Base-by-base conservation (phyloP, 805 yeast genomes). In the Nakazawaea ishiwadae region DNA sequence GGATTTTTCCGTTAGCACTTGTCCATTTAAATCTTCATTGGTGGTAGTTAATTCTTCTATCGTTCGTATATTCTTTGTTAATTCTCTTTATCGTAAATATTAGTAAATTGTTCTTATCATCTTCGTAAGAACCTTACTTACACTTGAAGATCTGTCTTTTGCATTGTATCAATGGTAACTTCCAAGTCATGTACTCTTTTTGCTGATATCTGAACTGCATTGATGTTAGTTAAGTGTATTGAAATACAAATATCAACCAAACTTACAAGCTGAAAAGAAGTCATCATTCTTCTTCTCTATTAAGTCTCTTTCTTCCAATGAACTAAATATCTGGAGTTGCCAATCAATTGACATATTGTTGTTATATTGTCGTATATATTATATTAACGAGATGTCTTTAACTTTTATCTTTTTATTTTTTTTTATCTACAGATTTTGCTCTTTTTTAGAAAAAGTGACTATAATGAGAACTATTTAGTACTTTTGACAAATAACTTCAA, bases 401-500 rank as follows among this genome's bases (percentile, higher is more conserved):
- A 17, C 4, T 6, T 16, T 27, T 23, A 7, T 34, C 9, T 35
- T 35, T 23, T 17, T 29, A 19, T 28, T 28, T 27, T 17, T 14
- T 26, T 27, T 18, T 17, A 11, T 15, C 14, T 24, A 15, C 26
- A 23, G 26, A 23, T 23, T 10, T 23, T 23, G n/a, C 26, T 7
- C 26, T 23, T 8, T 7, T 23, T 23, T 10, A 10, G 26, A 23
- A 10, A 7, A 23, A 23, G 26, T 10, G 7, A 10, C 26, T 23
- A 10, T 8, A 8, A 23, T 8, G 10, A 23, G 7, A 23, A 7
- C 4, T 7, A 12, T 15, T 32, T 16, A 34, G 19, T 42, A 42
- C 10, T 31, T 41, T 16, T 41, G 40, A 23, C 37, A 31, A 26
- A 63, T 45, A 2, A 58, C 56, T 31, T 60, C 52, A 54, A 69